Percentiles rank a stretch among this genome's conserved stretches.
Conservation (phyloP, 2,329 filamentous ascomycete species). For the Madurella mycetomatis region DNA sequence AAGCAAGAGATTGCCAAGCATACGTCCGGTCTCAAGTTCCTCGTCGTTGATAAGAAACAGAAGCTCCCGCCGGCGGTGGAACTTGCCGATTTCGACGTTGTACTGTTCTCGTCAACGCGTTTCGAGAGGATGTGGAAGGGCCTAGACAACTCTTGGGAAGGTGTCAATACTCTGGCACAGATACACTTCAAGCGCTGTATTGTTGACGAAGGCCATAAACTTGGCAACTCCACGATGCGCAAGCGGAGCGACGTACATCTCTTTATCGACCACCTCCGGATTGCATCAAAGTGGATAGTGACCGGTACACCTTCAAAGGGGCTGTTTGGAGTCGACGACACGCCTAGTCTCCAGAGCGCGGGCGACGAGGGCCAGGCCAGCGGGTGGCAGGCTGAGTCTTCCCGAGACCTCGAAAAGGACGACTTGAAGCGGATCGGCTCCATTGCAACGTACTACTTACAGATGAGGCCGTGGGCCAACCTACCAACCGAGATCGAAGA, state of each 20-base stretch:
- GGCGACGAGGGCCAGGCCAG: background rate
- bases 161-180: conserved; percentile 56
- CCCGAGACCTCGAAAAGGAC: conserved; percentile 50
- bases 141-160: conserved; percentile 29
- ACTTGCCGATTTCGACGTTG: conserved; percentile 65
- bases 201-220: conserved; percentile 85
- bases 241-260: conserved; percentile 53
- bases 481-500: conserved; percentile 49
- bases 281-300: conserved; percentile 80
- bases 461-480: conserved; percentile 75
- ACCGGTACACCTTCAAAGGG: conserved; percentile 86
- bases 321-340: conserved; percentile 65
- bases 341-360: conserved; percentile 7
- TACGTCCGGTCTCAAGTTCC: conserved; percentile 59
- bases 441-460: conserved; percentile 66
- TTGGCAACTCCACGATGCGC: conserved; percentile 59
- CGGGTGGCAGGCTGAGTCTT: conserved; percentile 31
- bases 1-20: conserved; percentile 74
- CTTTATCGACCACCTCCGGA: conserved; percentile 49
- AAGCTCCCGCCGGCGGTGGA: conserved; percentile 53
- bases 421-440: conserved; percentile 64
- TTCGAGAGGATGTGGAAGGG: conserved; percentile 61
- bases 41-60: conserved; percentile 55
- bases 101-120: conserved; percentile 69
- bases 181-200: conserved; percentile 86